A percentile compares a stretch with the other conserved stretches of the same genome.
phyloP scores from a whole-genome alignment of 495 filamentous ascomycete genomes.

The Penicillium psychrofluorescens region DNA sequence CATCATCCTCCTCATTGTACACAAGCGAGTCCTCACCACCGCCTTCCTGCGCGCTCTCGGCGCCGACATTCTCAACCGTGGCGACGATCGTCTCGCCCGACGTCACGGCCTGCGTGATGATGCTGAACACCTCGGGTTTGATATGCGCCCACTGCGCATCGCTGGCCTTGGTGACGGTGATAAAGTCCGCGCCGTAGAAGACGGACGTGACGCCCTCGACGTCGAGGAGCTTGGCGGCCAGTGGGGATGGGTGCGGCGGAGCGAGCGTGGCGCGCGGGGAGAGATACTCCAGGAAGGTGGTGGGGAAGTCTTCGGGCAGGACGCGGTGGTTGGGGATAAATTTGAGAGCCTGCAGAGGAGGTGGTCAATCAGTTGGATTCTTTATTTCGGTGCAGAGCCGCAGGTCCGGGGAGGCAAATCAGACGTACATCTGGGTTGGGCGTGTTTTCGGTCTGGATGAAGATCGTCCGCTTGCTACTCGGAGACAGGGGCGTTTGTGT shows the following conservation, averaged over 20 bases:
- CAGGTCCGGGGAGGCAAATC: too few relatives aligned
- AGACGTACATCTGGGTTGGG: conserved; percentile 75
- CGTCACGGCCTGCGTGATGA: conserved; percentile 87
- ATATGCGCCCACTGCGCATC: conserved; percentile 90
- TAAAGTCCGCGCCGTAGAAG: conserved; percentile 94
- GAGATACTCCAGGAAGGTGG: conserved; percentile 85
- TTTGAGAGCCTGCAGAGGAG: conserved; percentile 59
- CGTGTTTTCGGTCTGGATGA: conserved; percentile 93
- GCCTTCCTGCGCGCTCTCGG: conserved; percentile 47
- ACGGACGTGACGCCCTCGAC: conserved; percentile 87
- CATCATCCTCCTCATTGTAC: conserved; percentile 81
- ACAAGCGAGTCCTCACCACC: conserved; percentile 58
- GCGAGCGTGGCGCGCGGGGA: conserved; percentile 80
- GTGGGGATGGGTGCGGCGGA: conserved; percentile 85
- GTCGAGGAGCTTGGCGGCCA: conserved; percentile 81
- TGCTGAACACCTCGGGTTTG: conserved; percentile 87
- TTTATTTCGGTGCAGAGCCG: too few relatives aligned
- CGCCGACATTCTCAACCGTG: conserved; percentile 53
- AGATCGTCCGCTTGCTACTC: conserved; percentile 65
- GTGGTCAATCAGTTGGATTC: neutral
- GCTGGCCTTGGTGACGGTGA: conserved; percentile 86
- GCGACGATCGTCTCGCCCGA: conserved; percentile 76
- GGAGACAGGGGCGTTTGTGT: conserved; percentile 20
- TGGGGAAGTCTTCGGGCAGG: conserved; percentile 61
- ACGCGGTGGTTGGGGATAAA: conserved; percentile 84